These are phyloP conservation scores for Quercus tomentella DNA, from an alignment of 331 rosid species.

Conservation along the genomic window DNA sequence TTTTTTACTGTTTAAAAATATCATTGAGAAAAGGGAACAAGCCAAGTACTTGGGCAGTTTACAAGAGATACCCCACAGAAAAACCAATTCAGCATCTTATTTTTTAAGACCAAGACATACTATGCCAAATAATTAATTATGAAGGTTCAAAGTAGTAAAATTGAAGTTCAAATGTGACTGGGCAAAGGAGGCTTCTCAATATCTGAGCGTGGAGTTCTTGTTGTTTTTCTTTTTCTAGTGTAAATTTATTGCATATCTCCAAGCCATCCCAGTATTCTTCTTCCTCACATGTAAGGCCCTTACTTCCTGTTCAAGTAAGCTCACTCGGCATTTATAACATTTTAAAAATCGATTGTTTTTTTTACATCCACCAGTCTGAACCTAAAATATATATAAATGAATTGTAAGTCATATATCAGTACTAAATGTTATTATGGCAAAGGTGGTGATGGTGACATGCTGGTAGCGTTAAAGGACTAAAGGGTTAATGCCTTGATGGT, in stretches of 20 bases:
- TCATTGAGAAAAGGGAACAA: neutral
- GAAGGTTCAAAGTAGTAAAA: neutral
- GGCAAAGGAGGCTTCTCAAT: neutral
- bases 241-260: neutral
- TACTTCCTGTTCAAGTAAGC: neutral
- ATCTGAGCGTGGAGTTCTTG: neutral
- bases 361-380: too few relatives aligned
- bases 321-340: neutral
- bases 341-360: too few relatives aligned
- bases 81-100: neutral
- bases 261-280: neutral
- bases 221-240: neutral
- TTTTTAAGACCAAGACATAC: neutral
- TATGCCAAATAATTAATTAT: neutral
- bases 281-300: neutral
- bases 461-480: neutral
- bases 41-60: neutral
- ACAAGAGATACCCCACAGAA: neutral
- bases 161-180: neutral
- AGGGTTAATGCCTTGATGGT: neutral
- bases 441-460: neutral
- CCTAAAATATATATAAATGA: neutral
- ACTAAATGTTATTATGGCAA: neutral
- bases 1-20: neutral
- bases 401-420: neutral